Evolutionary conservation across 2,329 filamentous ascomycete genomes (phyloP).

Genomic region (Helotiales sp.): DNA sequence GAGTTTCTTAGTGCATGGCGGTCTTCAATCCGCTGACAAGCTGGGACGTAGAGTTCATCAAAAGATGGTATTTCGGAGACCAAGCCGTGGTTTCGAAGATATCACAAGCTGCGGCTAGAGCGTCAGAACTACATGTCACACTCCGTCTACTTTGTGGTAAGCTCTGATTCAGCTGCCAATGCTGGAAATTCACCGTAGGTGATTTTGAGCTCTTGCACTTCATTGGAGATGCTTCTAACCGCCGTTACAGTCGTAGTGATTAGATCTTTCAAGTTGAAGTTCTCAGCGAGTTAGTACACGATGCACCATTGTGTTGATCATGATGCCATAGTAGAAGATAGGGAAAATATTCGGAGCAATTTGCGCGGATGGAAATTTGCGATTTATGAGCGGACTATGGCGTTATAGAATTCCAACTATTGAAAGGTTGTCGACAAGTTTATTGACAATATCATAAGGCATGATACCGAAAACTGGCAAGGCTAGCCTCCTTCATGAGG

Average conservation of each 20-base stretch:
- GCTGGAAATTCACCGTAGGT: neutral
- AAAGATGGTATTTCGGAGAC: neutral
- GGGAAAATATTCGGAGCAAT: slow-evolving; percentile 3
- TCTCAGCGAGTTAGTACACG: too few relatives aligned
- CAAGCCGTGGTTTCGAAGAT: neutral
- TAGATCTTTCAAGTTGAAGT: neutral
- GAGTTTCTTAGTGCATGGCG: neutral
- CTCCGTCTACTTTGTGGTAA: neutral
- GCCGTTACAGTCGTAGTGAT: neutral
- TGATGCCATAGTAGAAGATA: slow-evolving; percentile 4
- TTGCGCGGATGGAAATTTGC: neutral
- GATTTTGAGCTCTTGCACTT: slow-evolving; percentile 6
- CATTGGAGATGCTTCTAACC: slow-evolving; percentile 3
- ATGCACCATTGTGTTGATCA: neutral
- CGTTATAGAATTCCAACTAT: slow-evolving; percentile 3
- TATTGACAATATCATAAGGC: neutral
- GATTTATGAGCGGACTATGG: neutral
- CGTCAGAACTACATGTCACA: neutral
- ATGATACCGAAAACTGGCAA: neutral
- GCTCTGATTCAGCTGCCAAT: neutral
- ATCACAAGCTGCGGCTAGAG: neutral
- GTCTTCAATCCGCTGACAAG: neutral
- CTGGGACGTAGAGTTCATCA: neutral
- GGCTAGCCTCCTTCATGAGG: slow-evolving; percentile 5
- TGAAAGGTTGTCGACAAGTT: slow-evolving; percentile 3